A percentile compares a stretch with the other conserved stretches of the same genome.
These are phyloP conservation scores for Thielaviopsis musarum DNA, from an alignment of 2,329 filamentous ascomycete genomes.

Conservation along the genomic window DNA sequence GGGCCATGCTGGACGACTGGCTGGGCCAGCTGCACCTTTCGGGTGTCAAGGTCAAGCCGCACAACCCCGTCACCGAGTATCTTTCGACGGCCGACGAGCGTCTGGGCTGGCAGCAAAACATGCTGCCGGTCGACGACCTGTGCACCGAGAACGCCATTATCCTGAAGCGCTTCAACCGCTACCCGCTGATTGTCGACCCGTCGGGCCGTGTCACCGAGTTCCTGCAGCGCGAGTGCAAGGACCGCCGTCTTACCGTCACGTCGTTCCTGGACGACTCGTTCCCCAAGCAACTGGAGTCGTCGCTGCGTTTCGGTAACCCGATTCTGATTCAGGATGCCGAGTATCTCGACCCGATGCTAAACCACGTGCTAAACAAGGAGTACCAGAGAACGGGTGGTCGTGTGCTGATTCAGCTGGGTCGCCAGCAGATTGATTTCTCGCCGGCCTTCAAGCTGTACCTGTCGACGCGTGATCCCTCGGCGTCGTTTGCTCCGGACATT, in stretches of 20 bases:
- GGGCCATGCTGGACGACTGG: constrained; percentile 97
- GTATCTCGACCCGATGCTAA: constrained; percentile 89
- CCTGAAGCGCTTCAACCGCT: constrained; percentile 93
- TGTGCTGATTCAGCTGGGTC: constrained; percentile 94
- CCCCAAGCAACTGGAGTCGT: constrained; percentile 93
- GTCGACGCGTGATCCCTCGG: constrained; percentile 89
- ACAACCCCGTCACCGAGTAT: constrained; percentile 91
- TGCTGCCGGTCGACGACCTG: constrained; percentile 84
- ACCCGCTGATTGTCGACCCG: constrained; percentile 94
- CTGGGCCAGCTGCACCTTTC: constrained; percentile 81
- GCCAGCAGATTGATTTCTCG: constrained; percentile 98
- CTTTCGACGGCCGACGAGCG: constrained; percentile 92
- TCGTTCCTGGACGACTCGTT: constrained; percentile 98
- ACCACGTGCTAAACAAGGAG: constrained; percentile 97
- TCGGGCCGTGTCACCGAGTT: constrained; percentile 92
- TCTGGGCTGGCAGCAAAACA: constrained; percentile 86
- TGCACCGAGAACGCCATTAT: constrained; percentile 98
- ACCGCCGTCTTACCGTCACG: constrained; percentile 83
- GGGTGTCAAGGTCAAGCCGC: constrained; percentile 82
- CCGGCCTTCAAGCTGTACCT: constrained; percentile 90
- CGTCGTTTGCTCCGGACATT: constrained; percentile 86
- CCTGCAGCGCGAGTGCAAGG: constrained; percentile 84
- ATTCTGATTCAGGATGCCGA: constrained; percentile 98
- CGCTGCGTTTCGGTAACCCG: constrained; percentile 90
- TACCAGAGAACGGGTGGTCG: constrained; percentile 97